Evolutionary conservation across 805 yeast species (phyloP).

Genomic region (Wickerhamiella occidentalis): DNA sequence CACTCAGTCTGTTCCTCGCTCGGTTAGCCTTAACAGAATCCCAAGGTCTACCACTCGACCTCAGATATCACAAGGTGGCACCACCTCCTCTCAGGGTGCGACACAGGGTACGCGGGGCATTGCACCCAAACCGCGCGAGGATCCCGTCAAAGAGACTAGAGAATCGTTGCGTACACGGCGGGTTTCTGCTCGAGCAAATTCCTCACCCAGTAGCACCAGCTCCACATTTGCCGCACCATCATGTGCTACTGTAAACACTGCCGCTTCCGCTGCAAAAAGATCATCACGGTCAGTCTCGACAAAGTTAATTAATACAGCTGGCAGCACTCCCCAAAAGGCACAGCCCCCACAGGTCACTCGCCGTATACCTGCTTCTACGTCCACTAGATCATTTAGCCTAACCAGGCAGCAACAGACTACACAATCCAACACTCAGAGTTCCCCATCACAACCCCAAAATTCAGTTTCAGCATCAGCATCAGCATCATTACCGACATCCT

Average conservation of each 20-base stretch:
- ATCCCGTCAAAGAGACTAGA: background rate
- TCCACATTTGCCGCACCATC: background rate
- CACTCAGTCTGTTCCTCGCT: background rate
- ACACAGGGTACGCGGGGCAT: background rate
- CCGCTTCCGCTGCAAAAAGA: conserved; percentile 8
- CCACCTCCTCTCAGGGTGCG: background rate
- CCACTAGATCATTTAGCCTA: background rate
- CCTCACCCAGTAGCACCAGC: background rate
- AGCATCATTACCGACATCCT: background rate
- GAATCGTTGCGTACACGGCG: background rate
- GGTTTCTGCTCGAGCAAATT: background rate
- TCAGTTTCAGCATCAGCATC: background rate
- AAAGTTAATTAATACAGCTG: background rate
- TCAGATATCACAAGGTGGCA: background rate
- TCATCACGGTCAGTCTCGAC: background rate
- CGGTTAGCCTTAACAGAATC: background rate
- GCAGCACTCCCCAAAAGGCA: background rate
- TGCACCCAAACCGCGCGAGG: background rate
- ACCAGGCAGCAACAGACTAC: background rate
- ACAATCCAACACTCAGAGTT: background rate
- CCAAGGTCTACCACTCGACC: background rate
- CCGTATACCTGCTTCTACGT: background rate
- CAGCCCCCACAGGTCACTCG: background rate
- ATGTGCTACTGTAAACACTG: conserved; percentile 6
- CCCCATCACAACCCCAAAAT: background rate